Evolutionary conservation across 129 eudicot genomes (phyloP).

Genomic region (Gnaphalium uliginosum): DNA sequence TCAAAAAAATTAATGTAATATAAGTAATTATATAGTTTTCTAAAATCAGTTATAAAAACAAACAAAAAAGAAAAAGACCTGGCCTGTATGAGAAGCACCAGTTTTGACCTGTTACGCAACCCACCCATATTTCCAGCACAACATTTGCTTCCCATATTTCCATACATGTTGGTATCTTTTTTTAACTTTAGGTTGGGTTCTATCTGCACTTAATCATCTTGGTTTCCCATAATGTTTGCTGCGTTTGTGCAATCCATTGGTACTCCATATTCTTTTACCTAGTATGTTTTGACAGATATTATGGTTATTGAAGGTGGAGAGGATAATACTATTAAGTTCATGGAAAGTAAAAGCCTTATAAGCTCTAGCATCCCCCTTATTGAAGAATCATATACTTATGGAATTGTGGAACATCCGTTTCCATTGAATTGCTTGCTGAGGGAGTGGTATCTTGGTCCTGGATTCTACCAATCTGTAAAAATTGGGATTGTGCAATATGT

Average conservation of each 20-base stretch:
- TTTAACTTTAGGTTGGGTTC: not conserved
- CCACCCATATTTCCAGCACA: not conserved
- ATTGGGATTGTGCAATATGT: constrained; percentile 97
- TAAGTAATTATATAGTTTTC: not conserved
- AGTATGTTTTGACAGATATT: constrained; percentile 1
- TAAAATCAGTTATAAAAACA: not conserved
- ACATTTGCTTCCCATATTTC: too few relatives aligned
- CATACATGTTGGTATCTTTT: not conserved
- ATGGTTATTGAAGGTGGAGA: constrained; percentile 77
- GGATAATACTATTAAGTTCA: constrained; percentile 72
- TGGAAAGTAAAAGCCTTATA: constrained; percentile 74
- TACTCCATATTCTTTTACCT: not conserved
- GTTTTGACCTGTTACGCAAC: constrained; percentile 5
- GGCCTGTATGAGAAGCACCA: not conserved
- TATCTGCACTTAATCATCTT: not conserved
- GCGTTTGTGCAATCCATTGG: not conserved
- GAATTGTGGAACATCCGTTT: constrained; percentile 93
- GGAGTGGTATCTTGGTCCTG: constrained; percentile 88
- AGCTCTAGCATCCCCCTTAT: constrained; percentile 79
- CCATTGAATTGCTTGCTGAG: constrained; percentile 74
- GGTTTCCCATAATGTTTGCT: not conserved
- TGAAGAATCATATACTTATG: constrained; percentile 95
- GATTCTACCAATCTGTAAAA: constrained; percentile 93
- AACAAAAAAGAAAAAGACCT: not conserved
- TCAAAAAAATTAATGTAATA: too few relatives aligned